Base-by-base conservation (phyloP, 371 early-diverging fungal genomes). In the Mortierella sp. region DNA sequence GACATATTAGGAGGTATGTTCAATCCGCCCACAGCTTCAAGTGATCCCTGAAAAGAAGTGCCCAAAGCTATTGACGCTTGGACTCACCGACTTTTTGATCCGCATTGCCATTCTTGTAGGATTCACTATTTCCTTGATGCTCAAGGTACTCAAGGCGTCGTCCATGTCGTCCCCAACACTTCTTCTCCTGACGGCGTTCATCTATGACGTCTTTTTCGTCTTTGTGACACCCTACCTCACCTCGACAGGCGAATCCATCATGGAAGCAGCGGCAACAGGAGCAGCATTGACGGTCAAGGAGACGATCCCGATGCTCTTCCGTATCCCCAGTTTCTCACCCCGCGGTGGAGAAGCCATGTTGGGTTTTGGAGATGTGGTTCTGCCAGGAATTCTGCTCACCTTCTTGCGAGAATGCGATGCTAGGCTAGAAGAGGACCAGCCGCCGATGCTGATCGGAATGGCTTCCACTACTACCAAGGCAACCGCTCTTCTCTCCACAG, bases 211-310 rank as follows among this genome's bases (percentile, higher is more conserved):
- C 71, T 88, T 88, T 61, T 88, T 83, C 37, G 88, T 88, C 44
- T 88, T 88, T 74, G 82, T 86, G 21, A 84, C 88, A 21, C 85
- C 86, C 0, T 80, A 82, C 76, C 74, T 88, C 34, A 88, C 88
- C 28, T 75, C 64, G 51, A 75, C 85, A 24, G 86, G 88, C 37
- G 83, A 84, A 40, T 88, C 86, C 10, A 82, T 84, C 69, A 86
- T 86, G 88, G 88, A 86, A 28, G 85, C 87, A 44, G 87, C 87
- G 5, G 87, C 87, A 0, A 87, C 87, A 64, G 87, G 87, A 10
- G 83, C 87, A 24, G 79, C 79, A 5, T 57, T 84, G 77, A 88
- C 88, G 4, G 85, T 86, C 70, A 82, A 82, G 31, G 88, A 88
- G 43, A 73, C 82, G 0, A 77, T 88, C 21, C 88, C 88, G 0